Evolutionary conservation across 805 yeast species (phyloP), one percentile per base, ranked within the genome.

Genomic region (Candida adriatica): DNA sequence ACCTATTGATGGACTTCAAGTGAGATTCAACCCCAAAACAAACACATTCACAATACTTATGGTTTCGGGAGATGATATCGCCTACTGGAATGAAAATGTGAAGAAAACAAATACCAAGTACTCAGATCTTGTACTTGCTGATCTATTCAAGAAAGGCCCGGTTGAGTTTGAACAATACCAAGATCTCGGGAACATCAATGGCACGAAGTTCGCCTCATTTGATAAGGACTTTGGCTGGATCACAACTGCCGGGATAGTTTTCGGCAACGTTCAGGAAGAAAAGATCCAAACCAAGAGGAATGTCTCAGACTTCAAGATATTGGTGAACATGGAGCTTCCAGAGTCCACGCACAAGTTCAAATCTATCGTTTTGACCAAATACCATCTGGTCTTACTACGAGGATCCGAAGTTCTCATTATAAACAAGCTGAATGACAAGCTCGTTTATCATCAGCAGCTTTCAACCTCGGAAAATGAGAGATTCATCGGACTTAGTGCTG

Each of bases 351-450:
- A 53, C 20, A 46, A 45, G n/a, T 51, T 65, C 17, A 52, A 55
- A 26, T 61, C 69, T 7, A 45, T 75, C 3, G 38, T 67, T 2
- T 43, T 79, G 17, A 68, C 82, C 0, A 63, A 66, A 29, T 79
- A 68, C 41, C 82, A 79, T 48, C 44, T 77, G 3, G 38, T 78
- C 1, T 38, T 73, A 5, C 49, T 78, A 4, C 52, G 69, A 10
- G 67, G 66, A 2, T 45, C 56, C 3, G 65, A 65, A 31, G 48
- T 67, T 13, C 37, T 74, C 5, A 45, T 65, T 1, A 62, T 67
- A 25, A 78, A 75, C 41, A 71, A 73, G 34, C 51, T 79, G 20
- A 73, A 66, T 39, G 70, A 68, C 34, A 55, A 67, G 28, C 48
- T 66, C 5, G 71, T 68, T 2, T 65, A 55, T 30, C 59, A 63